Evolutionary conservation across 2,329 filamentous ascomycete genomes (phyloP).

Genomic region (Phaeosphaeriaceae sp.): DNA sequence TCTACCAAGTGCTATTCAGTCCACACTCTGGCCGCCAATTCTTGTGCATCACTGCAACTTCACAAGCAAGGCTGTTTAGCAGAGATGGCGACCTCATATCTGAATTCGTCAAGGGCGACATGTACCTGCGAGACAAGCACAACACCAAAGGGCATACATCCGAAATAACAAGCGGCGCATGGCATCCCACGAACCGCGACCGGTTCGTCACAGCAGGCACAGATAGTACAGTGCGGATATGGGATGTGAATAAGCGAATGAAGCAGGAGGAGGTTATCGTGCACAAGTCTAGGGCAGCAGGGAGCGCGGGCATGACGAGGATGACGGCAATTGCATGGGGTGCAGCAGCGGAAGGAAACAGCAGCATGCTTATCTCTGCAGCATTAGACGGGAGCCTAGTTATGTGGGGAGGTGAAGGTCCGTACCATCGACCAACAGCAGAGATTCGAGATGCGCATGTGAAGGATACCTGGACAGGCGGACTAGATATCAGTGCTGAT

Average conservation of each 20-base stretch:
- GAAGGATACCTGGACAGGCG: slow-evolving; percentile 86
- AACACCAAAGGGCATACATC: slow-evolving; percentile 97
- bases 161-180: slow-evolving; percentile 85
- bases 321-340: slow-evolving; percentile 96
- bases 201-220: slow-evolving; percentile 89
- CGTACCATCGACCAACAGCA: slow-evolving; percentile 78
- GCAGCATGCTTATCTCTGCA: slow-evolving; percentile 78
- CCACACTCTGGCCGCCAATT: slow-evolving; percentile 79
- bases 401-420: slow-evolving; percentile 91
- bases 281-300: slow-evolving; percentile 90
- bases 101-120: slow-evolving; percentile 96
- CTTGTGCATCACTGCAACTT: slow-evolving; percentile 85
- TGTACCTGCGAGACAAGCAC: slow-evolving; percentile 97
- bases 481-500: slow-evolving; percentile 87
- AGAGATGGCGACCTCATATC: slow-evolving; percentile 85
- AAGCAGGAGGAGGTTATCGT: slow-evolving; percentile 93
- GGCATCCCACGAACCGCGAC: slow-evolving; percentile 87
- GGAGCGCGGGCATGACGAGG: slow-evolving; percentile 85
- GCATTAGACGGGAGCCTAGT: slow-evolving; percentile 88
- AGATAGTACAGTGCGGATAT: slow-evolving; percentile 94
- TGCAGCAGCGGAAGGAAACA: slow-evolving; percentile 74
- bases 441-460: slow-evolving; percentile 86
- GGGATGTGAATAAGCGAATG: slow-evolving; percentile 92
- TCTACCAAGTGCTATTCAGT: slow-evolving; percentile 88
- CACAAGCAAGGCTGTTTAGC: slow-evolving; percentile 87